A percentile compares a stretch with the other conserved stretches of the same genome.
Conservation (phyloP, 1,284 basidiomycete species). For the Ganoderma resinaceum region DNA sequence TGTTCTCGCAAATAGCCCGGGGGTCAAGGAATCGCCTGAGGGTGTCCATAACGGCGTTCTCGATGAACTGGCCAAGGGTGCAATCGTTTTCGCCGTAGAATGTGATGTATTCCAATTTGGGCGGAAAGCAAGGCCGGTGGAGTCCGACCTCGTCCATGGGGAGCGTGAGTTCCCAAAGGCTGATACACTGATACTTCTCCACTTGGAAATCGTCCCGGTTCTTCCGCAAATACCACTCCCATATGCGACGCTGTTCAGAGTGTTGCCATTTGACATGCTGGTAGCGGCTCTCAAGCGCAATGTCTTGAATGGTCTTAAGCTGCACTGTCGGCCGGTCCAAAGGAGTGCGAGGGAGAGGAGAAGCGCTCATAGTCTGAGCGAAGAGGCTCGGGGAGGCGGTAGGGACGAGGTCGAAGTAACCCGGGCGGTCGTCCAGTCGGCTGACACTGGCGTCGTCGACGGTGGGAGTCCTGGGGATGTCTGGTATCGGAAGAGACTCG, state of each 20-base stretch:
- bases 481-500: constrained; percentile 65
- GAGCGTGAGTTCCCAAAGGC: constrained; percentile 76
- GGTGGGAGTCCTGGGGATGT: constrained; percentile 54
- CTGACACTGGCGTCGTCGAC: constrained; percentile 38
- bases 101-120: constrained; percentile 74
- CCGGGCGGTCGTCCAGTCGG: constrained; percentile 37
- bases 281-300: constrained; percentile 75
- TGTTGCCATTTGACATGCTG: constrained; percentile 80
- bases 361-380: constrained; percentile 31
- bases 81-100: constrained; percentile 95
- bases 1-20: constrained; percentile 80
- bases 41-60: constrained; percentile 78
- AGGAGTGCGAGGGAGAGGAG: constrained; percentile 34
- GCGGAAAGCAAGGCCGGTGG: constrained; percentile 75
- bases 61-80: constrained; percentile 93
- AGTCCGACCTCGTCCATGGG: constrained; percentile 72
- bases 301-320: constrained; percentile 62
- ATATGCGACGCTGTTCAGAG: constrained; percentile 84
- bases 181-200: constrained; percentile 93
- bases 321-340: constrained; percentile 51
- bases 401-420: constrained; percentile 53
- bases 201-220: constrained; percentile 87
- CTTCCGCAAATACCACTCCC: constrained; percentile 91
- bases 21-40: constrained; percentile 73
- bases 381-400: constrained; percentile 34